Evolutionary conservation across 2,329 filamentous ascomycete genomes (phyloP).

Genomic region (Penicillium sp.): DNA sequence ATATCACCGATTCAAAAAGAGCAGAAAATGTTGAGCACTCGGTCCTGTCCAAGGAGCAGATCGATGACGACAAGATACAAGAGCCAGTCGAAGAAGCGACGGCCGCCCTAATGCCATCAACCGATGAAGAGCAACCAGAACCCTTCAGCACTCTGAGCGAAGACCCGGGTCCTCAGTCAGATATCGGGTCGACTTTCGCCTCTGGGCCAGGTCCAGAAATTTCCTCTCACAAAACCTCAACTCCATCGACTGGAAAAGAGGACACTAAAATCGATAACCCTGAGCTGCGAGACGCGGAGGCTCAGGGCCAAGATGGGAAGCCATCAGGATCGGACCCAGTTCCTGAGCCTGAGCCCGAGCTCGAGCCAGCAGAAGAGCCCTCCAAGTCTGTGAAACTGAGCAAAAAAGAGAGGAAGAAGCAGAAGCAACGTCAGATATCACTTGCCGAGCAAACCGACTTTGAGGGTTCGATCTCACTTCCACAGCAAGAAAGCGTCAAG

Average conservation of each 20-base stretch:
- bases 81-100: conserved; percentile 5
- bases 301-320: too few species aligned
- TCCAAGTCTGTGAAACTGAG: conserved; percentile 15
- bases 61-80: conserved; percentile 21
- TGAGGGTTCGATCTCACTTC: neutral
- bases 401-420: conserved; percentile 27
- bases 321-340: neutral
- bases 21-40: conserved; percentile 9
- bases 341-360: neutral
- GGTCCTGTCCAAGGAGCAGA: conserved; percentile 15
- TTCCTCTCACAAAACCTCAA: too few species aligned
- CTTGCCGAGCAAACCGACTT: conserved; percentile 7
- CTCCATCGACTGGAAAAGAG: too few species aligned
- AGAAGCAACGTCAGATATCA: conserved; percentile 13
- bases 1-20: conserved; percentile 2
- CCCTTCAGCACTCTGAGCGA: too few species aligned
- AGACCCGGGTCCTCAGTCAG: too few species aligned
- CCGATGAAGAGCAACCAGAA: too few species aligned
- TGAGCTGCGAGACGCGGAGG: too few species aligned
- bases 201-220: too few species aligned
- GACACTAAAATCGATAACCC: too few species aligned
- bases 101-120: neutral
- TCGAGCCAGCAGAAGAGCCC: conserved; percentile 1
- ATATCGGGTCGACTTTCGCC: too few species aligned
- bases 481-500: conserved; percentile 1